Base-by-base conservation (phyloP, 345 rosid genomes). In the Jatropha curcas region DNA sequence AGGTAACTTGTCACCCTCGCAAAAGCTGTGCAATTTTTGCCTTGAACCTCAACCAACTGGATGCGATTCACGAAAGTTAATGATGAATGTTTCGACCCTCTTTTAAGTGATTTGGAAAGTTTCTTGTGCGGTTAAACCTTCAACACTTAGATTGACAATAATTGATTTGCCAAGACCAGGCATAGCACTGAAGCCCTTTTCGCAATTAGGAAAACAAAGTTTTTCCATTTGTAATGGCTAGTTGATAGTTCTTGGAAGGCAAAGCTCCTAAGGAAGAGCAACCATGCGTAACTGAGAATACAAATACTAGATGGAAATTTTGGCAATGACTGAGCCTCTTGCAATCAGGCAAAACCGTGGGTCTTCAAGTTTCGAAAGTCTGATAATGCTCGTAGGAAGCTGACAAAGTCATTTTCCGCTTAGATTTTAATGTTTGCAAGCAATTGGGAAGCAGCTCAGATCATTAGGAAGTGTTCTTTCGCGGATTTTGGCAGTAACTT, bases 261-360 rank as follows among this genome's bases (percentile, higher is more conserved):
- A 11, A 43, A 43, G 46, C 11, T 8, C 11, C 46, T 2, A 43
- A 8, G 46, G 0, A 43, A 1, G 46, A 8, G 28, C 60, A 56
- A 28, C 30, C 60, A 7, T 4, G n/a, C 13, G 2, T 22, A 6
- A 28, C 28, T n/a, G 8, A 56, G 4, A 56, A 4, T 2, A 2
- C 6, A 5, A 20, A 56, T 25, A 39, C 74, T 63, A 1, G 46
- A 51, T 25, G 80, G 80, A 48, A 76, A 71, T 33, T 33, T 35
- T 13, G 71, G 80, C 37, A 76, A 45, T 30, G 70, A 71, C 46
- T 33, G 2, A 77, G 63, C 37, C 45, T 24, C 9, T 59, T 45
- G 41, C 76, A 77, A 2, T 11, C 7, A 72, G 22, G 25, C 25
- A 7, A 17, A 77, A 53, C 5, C n/a, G n/a, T n/a, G n/a, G n/a